Evolutionary conservation across 2,329 filamentous ascomycete species (phyloP).

Genomic region (Tolypocladium capitatum): DNA sequence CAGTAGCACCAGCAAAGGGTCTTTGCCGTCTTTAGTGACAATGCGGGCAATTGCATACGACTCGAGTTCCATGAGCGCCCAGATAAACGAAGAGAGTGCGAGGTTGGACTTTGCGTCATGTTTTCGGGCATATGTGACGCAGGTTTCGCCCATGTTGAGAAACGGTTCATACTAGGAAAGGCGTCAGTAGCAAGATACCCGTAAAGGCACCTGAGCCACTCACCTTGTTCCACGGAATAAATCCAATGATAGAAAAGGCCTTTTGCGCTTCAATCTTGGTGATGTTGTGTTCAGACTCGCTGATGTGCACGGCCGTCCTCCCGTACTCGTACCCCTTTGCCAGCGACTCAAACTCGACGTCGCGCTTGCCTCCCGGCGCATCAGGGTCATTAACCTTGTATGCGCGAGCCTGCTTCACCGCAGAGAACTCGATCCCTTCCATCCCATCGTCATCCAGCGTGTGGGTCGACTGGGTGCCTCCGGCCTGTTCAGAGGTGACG

Average conservation of each 20-base stretch:
- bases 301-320: constrained; percentile 80
- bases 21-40: constrained; percentile 70
- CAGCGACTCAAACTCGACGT: constrained; percentile 69
- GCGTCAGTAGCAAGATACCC: neutral
- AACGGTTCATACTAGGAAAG: constrained; percentile 60
- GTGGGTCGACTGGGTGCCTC: constrained; percentile 34
- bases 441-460: constrained; percentile 33
- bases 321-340: constrained; percentile 95
- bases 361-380: constrained; percentile 64
- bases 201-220: constrained; percentile 4
- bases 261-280: constrained; percentile 73
- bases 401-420: constrained; percentile 62
- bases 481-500: constrained; percentile 33
- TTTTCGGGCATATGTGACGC: constrained; percentile 64
- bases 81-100: constrained; percentile 78
- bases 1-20: constrained; percentile 64
- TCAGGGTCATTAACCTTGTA: constrained; percentile 70
- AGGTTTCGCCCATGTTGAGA: constrained; percentile 69
- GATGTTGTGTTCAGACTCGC: constrained; percentile 71
- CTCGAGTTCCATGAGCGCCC: constrained; percentile 72
- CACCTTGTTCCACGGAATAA: constrained; percentile 61
- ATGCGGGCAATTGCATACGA: constrained; percentile 78
- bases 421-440: constrained; percentile 45
- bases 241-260: constrained; percentile 72
- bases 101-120: constrained; percentile 71